A percentile compares a stretch with the other conserved stretches of the same genome.
These are phyloP conservation scores for Penicillium palitans DNA, from an alignment of 2,329 filamentous ascomycete species.

Conservation along the genomic window DNA sequence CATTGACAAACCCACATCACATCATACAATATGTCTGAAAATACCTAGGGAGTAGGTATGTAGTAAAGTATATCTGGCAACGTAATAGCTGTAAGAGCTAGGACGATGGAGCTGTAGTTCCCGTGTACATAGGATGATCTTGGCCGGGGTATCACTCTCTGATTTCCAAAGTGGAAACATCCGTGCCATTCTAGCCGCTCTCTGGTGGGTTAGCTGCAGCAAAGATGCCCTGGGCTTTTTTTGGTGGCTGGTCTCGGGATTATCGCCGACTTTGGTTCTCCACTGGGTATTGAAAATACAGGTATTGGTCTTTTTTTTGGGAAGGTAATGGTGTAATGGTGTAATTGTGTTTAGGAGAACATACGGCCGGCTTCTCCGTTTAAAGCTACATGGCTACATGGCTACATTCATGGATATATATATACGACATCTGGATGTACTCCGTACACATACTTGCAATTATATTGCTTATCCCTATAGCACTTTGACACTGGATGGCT, in stretches of 20 bases:
- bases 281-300: constrained; percentile 8
- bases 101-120: not conserved
- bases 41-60: too few relatives aligned
- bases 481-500: not conserved
- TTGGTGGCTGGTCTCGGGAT: constrained; percentile 22
- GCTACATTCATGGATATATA: too few relatives aligned
- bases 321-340: too few relatives aligned
- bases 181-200: constrained; percentile 13
- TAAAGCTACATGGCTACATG: too few relatives aligned
- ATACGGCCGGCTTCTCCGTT: not conserved
- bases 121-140: not conserved
- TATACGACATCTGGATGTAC: too few relatives aligned
- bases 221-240: constrained; percentile 6
- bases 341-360: not conserved
- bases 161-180: not conserved
- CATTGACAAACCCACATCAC: too few relatives aligned
- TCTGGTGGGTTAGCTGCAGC: constrained; percentile 24
- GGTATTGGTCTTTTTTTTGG: not conserved
- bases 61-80: too few relatives aligned
- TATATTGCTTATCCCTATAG: not conserved
- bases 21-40: too few relatives aligned
- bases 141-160: not conserved
- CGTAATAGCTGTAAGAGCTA: not conserved
- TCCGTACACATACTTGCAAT: not conserved
- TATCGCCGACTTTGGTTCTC: constrained; percentile 21